Conservation (phyloP, 2,329 filamentous ascomycete species). For the Thielaviopsis musarum region DNA sequence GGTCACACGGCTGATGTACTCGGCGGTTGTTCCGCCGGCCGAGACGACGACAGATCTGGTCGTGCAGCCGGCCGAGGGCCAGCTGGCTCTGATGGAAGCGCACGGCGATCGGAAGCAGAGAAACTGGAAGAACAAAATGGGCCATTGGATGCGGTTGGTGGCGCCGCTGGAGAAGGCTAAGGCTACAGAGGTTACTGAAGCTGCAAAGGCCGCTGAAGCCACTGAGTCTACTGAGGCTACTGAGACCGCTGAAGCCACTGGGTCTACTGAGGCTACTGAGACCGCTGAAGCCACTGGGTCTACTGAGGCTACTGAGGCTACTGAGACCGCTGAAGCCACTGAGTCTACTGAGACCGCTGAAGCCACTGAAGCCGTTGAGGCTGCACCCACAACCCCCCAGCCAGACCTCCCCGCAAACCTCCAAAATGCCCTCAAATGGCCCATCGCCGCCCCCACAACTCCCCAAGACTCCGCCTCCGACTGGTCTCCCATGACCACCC, state of each 20-base stretch:
- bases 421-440: conserved; percentile 8
- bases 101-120: conserved; percentile 3
- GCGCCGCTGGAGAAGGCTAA: neutral
- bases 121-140: conserved; percentile 8
- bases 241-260: neutral
- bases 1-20: conserved; percentile 8
- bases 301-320: neutral
- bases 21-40: neutral
- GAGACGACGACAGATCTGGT: neutral
- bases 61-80: neutral
- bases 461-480: neutral
- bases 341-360: neutral
- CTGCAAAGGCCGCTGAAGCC: neutral
- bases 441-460: neutral
- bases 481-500: conserved; percentile 9
- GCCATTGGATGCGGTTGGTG: conserved; percentile 5
- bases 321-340: neutral
- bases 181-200: neutral
- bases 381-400: neutral
- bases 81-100: neutral
- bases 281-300: too few relatives aligned
- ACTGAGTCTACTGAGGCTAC: neutral
- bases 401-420: neutral
- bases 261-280: neutral
- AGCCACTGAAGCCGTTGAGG: neutral